Base-by-base conservation (phyloP, 208 protist genomes). In the Acanthamoeba comandoni region DNA sequence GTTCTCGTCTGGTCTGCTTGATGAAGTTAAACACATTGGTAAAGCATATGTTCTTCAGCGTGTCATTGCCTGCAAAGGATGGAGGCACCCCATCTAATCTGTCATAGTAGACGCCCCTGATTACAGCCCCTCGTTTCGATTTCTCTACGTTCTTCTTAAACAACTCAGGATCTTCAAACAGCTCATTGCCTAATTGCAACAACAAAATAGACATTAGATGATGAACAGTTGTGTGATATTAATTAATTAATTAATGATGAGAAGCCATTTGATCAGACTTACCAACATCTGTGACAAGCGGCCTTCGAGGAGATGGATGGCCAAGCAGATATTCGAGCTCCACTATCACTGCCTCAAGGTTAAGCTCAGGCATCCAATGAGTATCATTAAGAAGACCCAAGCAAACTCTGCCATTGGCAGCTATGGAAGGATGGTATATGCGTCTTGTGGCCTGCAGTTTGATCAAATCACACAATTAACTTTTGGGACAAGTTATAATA, bases 1-100 rank as follows among this genome's bases (percentile, higher is more conserved):
- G n/a, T n/a, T n/a, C n/a, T n/a, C n/a, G n/a, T n/a, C 62, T 82
- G 73, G 73, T 35, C 73, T 82, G 73, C 49, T 82, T 82, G 73
- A 82, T 60, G 52, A 48, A 82, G 9, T 82, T 53, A 17, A 82
- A 82, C 52, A 82, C 62, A 48, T 82, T 48, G 26, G 73, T 60
- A 53, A 82, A 82, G 73, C 73, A 82, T 9, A 82, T n/a, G 15
- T 82, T 82, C 73, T 82, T 82, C 24, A 82, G 49, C 52, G 9
- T 82, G 73, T 82, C 43, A 31, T 82, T 64, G 49, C 51, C 73
- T 29, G 43, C 73, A 53, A 48, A 24, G 2, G 57, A 48, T 9
- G 73, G 73, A 4, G 73, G 26, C 15, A 82, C 9, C 24, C 73
- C 73, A 12, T 62, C 51, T 24, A 82, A 26, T 12, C 73, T 12